Base-by-base conservation (phyloP, 768 basidiomycete species). In the Brasilioporus rufonigricans region DNA sequence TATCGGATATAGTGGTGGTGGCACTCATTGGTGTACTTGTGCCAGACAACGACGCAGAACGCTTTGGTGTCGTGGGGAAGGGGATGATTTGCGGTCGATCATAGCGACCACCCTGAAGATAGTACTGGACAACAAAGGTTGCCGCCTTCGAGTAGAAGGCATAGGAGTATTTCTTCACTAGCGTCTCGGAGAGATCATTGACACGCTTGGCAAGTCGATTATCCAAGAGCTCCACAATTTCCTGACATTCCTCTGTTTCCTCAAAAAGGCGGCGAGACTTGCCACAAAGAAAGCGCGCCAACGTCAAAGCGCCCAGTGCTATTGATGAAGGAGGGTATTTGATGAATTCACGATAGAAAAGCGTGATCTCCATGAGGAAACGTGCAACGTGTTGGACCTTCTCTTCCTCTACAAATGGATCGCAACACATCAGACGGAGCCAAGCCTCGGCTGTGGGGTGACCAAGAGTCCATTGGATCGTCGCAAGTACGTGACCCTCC, bases 371-470 rank as follows among this genome's bases (percentile, higher is more conserved):
- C 97, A 99, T 99, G 70, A 98, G 74, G 78, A 98, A 99, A 46
- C 97, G 86, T 3, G 97, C 93, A 59, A 98, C 89, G 66, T 97
- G 89, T 66, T 97, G 93, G 6, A 96, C 91, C 73, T 89, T 91
- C 48, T 86, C 77, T 53, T 96, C 93, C 71, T 98, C 97, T 57
- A 84, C 69, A 67, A 75, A 78, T 32, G 87, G 80, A 49, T 84
- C 86, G 63, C 85, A 87, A 66, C 88, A 91, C 73, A 89, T 82
- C 38, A 88, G 75, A 50, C 97, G 83, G 24, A 99, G 81, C 97
- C 97, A 99, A 19, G 93, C 91, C 73, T 99, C 97, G 8, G 97
- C 94, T 1, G 97, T 97, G 14, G 97, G 97, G 68, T 98, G 96
- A 10, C 97, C 97, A 48, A 98, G 81, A 36, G 84, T 84, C 97